These are phyloP conservation scores for Naganishia onofrii DNA, from an alignment of 768 basidiomycete genomes.

Conservation along the genomic window DNA sequence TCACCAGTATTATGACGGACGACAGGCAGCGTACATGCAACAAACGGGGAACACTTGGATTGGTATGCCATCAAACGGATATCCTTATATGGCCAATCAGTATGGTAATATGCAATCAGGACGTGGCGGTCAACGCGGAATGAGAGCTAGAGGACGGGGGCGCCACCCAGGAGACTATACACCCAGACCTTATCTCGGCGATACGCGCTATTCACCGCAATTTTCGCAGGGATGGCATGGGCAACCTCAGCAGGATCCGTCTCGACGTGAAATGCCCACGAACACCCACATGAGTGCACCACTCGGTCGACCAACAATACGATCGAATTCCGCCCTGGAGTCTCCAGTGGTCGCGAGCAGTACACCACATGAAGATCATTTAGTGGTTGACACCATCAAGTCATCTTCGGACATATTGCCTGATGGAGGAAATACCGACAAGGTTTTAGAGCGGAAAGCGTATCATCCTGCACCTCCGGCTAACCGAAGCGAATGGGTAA, in stretches of 20 bases:
- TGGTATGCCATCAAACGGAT: not conserved
- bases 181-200: not conserved
- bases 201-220: not conserved
- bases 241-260: not conserved
- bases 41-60: not conserved
- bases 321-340: not conserved
- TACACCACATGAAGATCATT: not conserved
- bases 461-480: constrained; percentile 53
- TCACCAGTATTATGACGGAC: constrained; percentile 2
- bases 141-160: not conserved
- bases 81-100: not conserved
- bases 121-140: not conserved
- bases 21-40: not conserved
- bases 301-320: not conserved
- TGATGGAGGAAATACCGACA: not conserved
- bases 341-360: not conserved
- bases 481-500: constrained; percentile 83
- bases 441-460: constrained; percentile 38
- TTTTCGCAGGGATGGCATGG: not conserved
- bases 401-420: not conserved
- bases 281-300: not conserved
- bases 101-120: not conserved
- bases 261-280: not conserved
- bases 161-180: not conserved
- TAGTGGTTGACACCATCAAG: not conserved